Evolutionary conservation across 768 basidiomycete genomes (phyloP).

Genomic region (Termitomyces sp.): DNA sequence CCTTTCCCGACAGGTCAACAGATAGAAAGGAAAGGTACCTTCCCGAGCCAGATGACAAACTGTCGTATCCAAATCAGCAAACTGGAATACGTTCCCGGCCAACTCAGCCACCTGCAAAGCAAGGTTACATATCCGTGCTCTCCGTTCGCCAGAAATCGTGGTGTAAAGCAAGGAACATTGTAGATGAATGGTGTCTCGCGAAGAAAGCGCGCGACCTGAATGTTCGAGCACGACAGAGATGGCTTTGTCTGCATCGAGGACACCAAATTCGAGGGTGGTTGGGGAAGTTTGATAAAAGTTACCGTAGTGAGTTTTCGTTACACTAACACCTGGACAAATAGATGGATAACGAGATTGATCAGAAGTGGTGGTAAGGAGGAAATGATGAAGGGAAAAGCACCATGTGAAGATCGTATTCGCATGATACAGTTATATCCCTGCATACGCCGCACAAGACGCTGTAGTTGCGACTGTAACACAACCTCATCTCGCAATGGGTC

Average conservation of each 20-base stretch:
- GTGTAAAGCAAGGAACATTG: slow-evolving; percentile 92
- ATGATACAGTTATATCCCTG: slow-evolving; percentile 78
- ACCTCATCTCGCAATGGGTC: slow-evolving; percentile 58
- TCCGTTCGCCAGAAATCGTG: slow-evolving; percentile 63
- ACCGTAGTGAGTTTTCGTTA: slow-evolving; percentile 56
- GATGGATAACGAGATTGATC: background rate
- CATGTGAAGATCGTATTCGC: slow-evolving; percentile 80
- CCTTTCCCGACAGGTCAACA: background rate
- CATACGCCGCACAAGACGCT: slow-evolving; percentile 58
- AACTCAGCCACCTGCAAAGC: slow-evolving; percentile 74
- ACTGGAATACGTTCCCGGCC: slow-evolving; percentile 89
- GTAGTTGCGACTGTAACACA: slow-evolving; percentile 70
- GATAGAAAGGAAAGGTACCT: slow-evolving; percentile 40
- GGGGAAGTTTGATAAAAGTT: slow-evolving; percentile 63
- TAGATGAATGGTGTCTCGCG: slow-evolving; percentile 67
- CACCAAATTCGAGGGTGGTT: slow-evolving; percentile 74
- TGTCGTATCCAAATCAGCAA: slow-evolving; percentile 84
- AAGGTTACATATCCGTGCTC: slow-evolving; percentile 85
- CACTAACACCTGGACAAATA: slow-evolving; percentile 45
- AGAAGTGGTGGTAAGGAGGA: background rate
- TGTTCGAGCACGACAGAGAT: slow-evolving; percentile 74
- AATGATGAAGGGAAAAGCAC: slow-evolving; percentile 19
- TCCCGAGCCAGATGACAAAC: slow-evolving; percentile 71
- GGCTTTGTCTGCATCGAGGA: slow-evolving; percentile 76
- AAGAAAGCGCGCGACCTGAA: slow-evolving; percentile 52